Conservation (phyloP, 345 rosid species). For the Cardamine occulta region DNA sequence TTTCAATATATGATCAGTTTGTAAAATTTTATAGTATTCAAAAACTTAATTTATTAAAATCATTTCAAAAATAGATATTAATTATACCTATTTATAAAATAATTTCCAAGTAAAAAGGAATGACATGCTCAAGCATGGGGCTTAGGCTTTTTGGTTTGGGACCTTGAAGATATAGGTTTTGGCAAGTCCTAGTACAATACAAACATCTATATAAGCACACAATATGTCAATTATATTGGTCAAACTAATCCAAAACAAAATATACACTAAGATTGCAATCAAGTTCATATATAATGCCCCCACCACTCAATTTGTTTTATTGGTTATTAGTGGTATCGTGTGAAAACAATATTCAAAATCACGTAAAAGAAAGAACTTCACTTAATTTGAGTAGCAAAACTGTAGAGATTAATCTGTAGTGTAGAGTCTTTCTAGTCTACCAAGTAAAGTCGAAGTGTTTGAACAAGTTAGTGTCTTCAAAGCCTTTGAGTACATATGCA, state of each 20-base stretch:
- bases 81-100: not conserved
- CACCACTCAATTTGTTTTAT: constrained; percentile 6
- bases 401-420: not conserved
- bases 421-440: not conserved
- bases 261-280: not conserved
- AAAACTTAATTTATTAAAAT: not conserved
- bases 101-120: constrained; percentile 16
- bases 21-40: not conserved
- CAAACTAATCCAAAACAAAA: not conserved
- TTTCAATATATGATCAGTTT: not conserved
- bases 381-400: not conserved
- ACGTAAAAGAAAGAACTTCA: not conserved
- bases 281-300: constrained; percentile 8
- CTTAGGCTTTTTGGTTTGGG: constrained; percentile 35
- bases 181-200: constrained; percentile 30
- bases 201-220: constrained; percentile 20
- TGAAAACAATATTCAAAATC: not conserved
- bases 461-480: not conserved
- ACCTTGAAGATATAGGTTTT: constrained; percentile 34
- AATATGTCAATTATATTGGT: constrained; percentile 17
- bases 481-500: not conserved
- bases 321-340: not conserved
- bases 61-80: not conserved
- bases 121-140: constrained; percentile 22
- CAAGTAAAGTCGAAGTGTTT: not conserved